These are phyloP conservation scores for Xylaria scruposa DNA, from an alignment of 495 filamentous ascomycete genomes.

Conservation along the genomic window DNA sequence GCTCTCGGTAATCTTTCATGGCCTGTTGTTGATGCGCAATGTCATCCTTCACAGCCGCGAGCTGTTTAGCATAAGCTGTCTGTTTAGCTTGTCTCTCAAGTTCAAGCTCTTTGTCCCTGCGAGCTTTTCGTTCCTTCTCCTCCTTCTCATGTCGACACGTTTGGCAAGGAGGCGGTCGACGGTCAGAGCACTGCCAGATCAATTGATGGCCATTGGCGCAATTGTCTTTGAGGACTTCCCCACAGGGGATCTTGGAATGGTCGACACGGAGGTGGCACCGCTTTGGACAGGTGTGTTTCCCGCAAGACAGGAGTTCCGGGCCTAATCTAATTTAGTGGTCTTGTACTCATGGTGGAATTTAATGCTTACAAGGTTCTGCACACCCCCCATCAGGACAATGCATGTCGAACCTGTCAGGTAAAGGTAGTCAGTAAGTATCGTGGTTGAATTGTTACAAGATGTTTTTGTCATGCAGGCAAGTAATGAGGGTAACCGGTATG, in stretches of 20 bases:
- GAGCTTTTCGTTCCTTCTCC: constrained; percentile 49
- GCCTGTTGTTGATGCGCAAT: constrained; percentile 48
- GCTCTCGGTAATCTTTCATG: constrained; percentile 53
- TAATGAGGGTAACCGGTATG: neutral
- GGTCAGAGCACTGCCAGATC: constrained; percentile 42
- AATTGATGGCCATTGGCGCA: constrained; percentile 62
- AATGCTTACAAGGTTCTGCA: constrained; percentile 56
- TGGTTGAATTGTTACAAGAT: neutral
- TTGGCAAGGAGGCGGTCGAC: constrained; percentile 44
- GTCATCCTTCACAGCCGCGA: constrained; percentile 62
- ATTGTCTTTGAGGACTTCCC: constrained; percentile 48
- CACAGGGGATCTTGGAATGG: constrained; percentile 70
- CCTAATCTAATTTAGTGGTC: constrained; percentile 35
- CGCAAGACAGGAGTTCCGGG: constrained; percentile 64
- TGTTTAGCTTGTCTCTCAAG: constrained; percentile 57
- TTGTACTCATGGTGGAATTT: neutral
- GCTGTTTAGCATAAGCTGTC: constrained; percentile 52
- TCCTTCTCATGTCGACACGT: constrained; percentile 61
- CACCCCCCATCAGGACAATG: constrained; percentile 79
- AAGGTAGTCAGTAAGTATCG: neutral
- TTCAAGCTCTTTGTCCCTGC: constrained; percentile 63
- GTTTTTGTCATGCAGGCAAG: neutral
- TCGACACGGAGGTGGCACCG: constrained; percentile 70
- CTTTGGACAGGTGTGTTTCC: constrained; percentile 64
- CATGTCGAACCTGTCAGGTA: constrained; percentile 54